Evolutionary conservation across 163 green algal species (phyloP).

Genomic region (Scenedesmus sp.): DNA sequence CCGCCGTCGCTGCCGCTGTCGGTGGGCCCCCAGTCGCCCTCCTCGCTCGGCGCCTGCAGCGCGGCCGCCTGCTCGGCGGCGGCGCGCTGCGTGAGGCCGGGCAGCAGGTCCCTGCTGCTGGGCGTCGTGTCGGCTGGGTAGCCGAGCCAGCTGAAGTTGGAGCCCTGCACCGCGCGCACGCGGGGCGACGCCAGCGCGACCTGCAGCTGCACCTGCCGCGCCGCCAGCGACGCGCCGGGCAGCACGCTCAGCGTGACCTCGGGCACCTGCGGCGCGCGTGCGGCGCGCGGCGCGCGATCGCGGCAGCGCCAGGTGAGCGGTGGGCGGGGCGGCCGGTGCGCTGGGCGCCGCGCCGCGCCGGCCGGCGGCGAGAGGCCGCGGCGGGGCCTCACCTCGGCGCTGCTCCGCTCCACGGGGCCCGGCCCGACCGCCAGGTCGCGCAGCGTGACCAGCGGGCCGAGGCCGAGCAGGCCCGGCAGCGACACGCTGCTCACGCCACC

Average conservation of each 20-base stretch:
- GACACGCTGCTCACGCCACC: slow-evolving; percentile 67
- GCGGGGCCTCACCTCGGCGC: slow-evolving; percentile 8
- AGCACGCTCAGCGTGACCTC: slow-evolving; percentile 67
- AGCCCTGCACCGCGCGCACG: slow-evolving; percentile 76
- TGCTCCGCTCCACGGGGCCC: slow-evolving; percentile 67
- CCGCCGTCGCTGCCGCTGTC: not conserved
- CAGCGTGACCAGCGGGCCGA: slow-evolving; percentile 65
- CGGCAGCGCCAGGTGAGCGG: too few relatives aligned
- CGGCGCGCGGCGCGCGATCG: too few relatives aligned
- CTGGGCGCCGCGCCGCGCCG: too few relatives aligned
- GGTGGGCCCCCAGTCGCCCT: not conserved
- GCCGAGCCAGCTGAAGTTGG: slow-evolving; percentile 91
- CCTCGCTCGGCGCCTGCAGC: slow-evolving; percentile 3
- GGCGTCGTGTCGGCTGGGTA: slow-evolving; percentile 88
- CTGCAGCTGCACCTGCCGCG: slow-evolving; percentile 71
- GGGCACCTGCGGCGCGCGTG: slow-evolving; percentile 29
- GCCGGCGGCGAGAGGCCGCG: not conserved
- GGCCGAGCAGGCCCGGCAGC: slow-evolving; percentile 55
- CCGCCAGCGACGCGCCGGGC: slow-evolving; percentile 67
- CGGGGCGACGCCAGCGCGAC: slow-evolving; percentile 53
- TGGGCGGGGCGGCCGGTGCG: too few relatives aligned
- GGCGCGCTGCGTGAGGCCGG: slow-evolving; percentile 60
- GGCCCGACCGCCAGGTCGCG: slow-evolving; percentile 71
- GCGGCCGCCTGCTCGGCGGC: not conserved
- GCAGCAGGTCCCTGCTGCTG: slow-evolving; percentile 73